Base-by-base conservation (phyloP, 2,329 filamentous ascomycete species). In the Alternaria triticina region DNA sequence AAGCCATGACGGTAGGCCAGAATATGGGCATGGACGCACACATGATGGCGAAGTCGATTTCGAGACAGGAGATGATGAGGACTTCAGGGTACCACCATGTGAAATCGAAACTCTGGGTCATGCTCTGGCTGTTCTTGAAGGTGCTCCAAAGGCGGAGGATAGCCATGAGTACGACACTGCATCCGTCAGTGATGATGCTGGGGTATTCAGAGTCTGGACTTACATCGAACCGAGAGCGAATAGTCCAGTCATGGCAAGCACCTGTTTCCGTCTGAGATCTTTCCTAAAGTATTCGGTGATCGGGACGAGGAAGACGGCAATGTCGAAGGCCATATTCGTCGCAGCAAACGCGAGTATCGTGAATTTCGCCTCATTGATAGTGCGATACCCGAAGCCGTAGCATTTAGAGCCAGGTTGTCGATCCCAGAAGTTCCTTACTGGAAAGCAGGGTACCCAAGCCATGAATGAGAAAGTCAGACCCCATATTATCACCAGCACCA, bases 21-120 rank as follows among this genome's bases (percentile, higher is more conserved):
- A 80, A 79, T 33, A 79, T 78, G 15, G 77, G 77, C 61, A 80
- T 76, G 9, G 74, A 77, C 28, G 76, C 77, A 64, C 73, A 78
- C 23, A 78, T 74, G 58, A 79, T 78, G 13, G 77, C 77, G 47
- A 79, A 73, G 33, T 78, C 72, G 52, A 79, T 65, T 59, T 79
- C 77, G 33, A 79, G 66, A 49, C 68, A 73, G 13, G 74, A 74
- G 45, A 79, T 66, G 36, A 78, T 71, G n/a, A 76, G 57, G 4
- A 69, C 67, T 27, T 72, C 66, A 1, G 73, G 72, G 15, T 74
- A 74, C 71, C 74, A 74, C 70, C 69, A 79, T 0, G 75, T 77
- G 44, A 75, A 76, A 56, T 80, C 77, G 43, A 73, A 69, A 50
- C 60, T 67, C 22, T 52, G 49, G 6, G 62, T 25, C 15, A 57